Base-by-base conservation (phyloP, 2,329 filamentous ascomycete genomes). In the Ophiostoma himal-ulmi region DNA sequence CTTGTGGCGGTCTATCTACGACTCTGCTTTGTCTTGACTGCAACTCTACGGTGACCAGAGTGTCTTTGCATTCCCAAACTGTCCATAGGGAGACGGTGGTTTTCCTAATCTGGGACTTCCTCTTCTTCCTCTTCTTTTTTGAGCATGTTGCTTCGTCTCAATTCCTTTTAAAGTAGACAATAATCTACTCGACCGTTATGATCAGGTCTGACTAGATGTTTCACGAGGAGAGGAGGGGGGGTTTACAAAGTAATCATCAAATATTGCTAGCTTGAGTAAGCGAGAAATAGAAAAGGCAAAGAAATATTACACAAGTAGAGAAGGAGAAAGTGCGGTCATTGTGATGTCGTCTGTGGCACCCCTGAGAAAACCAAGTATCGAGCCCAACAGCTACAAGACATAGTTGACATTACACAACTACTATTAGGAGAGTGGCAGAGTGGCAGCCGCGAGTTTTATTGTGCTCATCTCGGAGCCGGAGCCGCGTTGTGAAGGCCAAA, bases 301-400 rank as follows among this genome's bases (percentile, higher is more conserved):
- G 37, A 64, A 64, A 36, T 13, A 30, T 30, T 30, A 30, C 2
- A 30, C 10, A 36, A 64, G n/a, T 7, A 30, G 1, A 57, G 1
- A 57, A 60, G 11, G 13, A 64, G 5, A 36, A 17, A 37, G 60
- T 64, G 60, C 20, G 17, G 60, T 64, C 60, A 64, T 64, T 39
- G 60, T 64, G 60, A 64, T 20, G 60, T 64, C 5, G 60, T 36
- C 60, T 64, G 60, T 64, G 60, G 60, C 60, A 64, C 60, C 60
- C 60, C 17, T 64, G 60, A 64, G 60, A 22, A 64, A 64, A 64
- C 22, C 60, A 64, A 30, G 52, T 57, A 57, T 22, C 22, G n/a
- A 30, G 14, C 39, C 39, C 39, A 26, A 30, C n/a, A 57, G 44
- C 14, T 26, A 13, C n/a, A 48, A 17, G 44, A 17, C 4, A 5